Evolutionary conservation across 2,329 filamentous ascomycete species (phyloP).

Genomic region (Cordyceps fumosorosea): DNA sequence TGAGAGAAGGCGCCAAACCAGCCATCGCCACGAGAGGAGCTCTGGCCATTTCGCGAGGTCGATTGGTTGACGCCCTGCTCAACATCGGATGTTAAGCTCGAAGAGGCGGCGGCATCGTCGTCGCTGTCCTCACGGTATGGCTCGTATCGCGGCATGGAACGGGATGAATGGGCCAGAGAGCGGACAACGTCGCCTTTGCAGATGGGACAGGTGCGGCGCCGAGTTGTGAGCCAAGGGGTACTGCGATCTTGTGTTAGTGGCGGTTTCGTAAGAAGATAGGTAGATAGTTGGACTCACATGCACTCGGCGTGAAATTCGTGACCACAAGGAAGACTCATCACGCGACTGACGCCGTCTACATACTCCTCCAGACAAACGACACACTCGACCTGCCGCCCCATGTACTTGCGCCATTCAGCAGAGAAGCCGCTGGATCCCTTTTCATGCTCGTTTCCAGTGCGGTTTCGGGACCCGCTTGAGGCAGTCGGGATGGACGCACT

Average conservation of each 20-base stretch:
- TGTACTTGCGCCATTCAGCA: slow-evolving; percentile 58
- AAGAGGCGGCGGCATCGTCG: slow-evolving; percentile 34
- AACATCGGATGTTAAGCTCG: slow-evolving; percentile 31
- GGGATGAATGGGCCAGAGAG: slow-evolving; percentile 50
- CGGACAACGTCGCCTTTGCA: slow-evolving; percentile 95
- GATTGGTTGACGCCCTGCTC: slow-evolving; percentile 33
- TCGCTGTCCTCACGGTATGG: slow-evolving; percentile 48
- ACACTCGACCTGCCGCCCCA: slow-evolving; percentile 72
- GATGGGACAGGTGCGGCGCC: slow-evolving; percentile 93
- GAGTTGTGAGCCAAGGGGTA: slow-evolving; percentile 93
- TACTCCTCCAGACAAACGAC: slow-evolving; percentile 97
- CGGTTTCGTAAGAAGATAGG: no score
- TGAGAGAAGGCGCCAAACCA: slow-evolving; percentile 9
- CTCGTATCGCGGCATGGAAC: slow-evolving; percentile 47
- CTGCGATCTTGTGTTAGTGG: slow-evolving; percentile 36
- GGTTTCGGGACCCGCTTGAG: slow-evolving; percentile 25
- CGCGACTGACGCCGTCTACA: slow-evolving; percentile 82
- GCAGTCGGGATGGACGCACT: slow-evolving; percentile 36
- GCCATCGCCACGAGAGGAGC: background rate
- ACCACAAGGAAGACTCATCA: slow-evolving; percentile 95
- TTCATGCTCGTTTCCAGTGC: slow-evolving; percentile 37
- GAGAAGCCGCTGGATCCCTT: slow-evolving; percentile 39
- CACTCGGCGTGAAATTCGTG: slow-evolving; percentile 97
- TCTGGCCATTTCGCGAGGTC: slow-evolving; percentile 18
- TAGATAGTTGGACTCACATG: slow-evolving; percentile 65